Evolutionary conservation across 179 eudicot species (phyloP), one percentile per base, ranked within the genome.

Genomic region (Silene coronaria): DNA sequence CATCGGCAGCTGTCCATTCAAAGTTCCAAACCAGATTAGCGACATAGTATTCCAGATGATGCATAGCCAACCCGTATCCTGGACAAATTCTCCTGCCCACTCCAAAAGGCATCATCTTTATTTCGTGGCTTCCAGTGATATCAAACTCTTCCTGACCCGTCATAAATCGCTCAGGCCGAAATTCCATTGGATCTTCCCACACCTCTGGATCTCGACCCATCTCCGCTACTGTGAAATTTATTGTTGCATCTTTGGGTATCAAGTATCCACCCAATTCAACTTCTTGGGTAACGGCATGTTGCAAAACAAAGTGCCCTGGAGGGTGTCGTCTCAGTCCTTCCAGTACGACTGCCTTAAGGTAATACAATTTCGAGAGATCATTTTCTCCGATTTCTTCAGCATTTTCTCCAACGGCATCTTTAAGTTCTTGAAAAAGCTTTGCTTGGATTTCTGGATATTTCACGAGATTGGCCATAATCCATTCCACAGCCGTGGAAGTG

Each of bases 401-500:
- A 14, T 42, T 23, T 60, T 45, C 48, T 69, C 79, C 74, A 26
- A 70, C 11, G 19, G 19, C 69, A n/a, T 48, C 45, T 69, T 42
- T 59, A 6, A 76, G 59, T 30, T 76, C 79, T 19, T 58, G 60
- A 16, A 34, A 60, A 45, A 70, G 75, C 70, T 76, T 76, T 24
- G 42, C 5, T 42, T 76, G 79, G 46, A 70, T 59, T 8, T 42
- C 64, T 0, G 62, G 69, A 26, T 76, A 12, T 42, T 70, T 76
- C 6, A 76, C 75, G 16, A 76, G 69, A 30, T 76, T 76, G 8
- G 79, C 69, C 79, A 76, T 76, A n/a, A 70, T 76, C 79, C 79
- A 76, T 60, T 76, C 59, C 60, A 70, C 60, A 1, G 79, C 64
- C 45, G 79, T 76, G 2, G 79, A 69, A 12, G 69, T 76, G 57